Evolutionary conservation across 257 asterid genomes (phyloP), one percentile per base, ranked within the genome.

Genomic region (Solanum peruvianum): DNA sequence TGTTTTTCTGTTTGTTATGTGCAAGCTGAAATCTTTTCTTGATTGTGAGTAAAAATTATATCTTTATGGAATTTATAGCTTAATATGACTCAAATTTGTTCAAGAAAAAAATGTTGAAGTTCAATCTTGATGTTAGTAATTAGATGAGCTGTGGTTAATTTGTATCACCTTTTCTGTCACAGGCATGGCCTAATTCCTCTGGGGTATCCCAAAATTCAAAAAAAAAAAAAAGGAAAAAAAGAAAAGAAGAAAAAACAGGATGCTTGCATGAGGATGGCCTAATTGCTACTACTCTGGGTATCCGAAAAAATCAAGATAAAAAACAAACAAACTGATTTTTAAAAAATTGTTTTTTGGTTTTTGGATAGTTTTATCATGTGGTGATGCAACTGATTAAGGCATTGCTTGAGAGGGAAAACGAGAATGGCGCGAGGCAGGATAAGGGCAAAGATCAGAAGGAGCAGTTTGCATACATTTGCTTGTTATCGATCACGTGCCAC

Each of bases 361-460:
- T 45, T 45, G 84, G 27, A 42, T 75, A 25, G 60, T 77, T 69
- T 64, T 33, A 23, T 77, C 67, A 72, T 72, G 71, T 49, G 33
- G 84, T 42, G 77, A 56, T 56, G 62, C 71, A 31, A 56, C n/a
- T 60, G 58, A n/a, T 14, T 8, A 47, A 62, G 67, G 71, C 49
- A 76, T 47, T 89, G 70, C 69, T 85, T 77, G 84, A 92, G 90
- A 87, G 86, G 7, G 12, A 78, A 45, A 49, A 44, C 83, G 66
- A 45, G 87, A 89, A 97, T 97, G 99, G 89, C 96, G 18, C 82
- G 93, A 89, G 98, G 98, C 27, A 93, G 93, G 89, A 92, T 93
- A 73, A 89, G 98, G 92, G 97, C 97, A 23, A 94, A 92, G 93
- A 86, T 97, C 77, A 91, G 94, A 29, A 82, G 98, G 94, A 94